Conservation (phyloP, 1,284 basidiomycete species). For the Ceratobasidium sp. region DNA sequence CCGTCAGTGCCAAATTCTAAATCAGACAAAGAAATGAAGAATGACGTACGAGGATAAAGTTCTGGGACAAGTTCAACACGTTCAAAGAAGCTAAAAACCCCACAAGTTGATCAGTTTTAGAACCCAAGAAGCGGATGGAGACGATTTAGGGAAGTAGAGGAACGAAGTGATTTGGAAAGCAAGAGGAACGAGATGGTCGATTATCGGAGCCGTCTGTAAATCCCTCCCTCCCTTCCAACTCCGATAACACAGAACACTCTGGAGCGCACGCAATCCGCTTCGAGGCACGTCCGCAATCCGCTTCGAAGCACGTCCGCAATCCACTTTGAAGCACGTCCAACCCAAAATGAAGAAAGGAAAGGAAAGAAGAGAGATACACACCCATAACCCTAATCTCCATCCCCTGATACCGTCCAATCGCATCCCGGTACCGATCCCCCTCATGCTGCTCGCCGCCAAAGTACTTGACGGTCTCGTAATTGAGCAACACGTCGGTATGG, state of each 20-base stretch:
- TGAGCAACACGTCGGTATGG: slow-evolving; percentile 82
- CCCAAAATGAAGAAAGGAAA: slow-evolving; percentile 13
- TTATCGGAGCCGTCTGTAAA: too few relatives aligned
- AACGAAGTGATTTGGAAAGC: too few relatives aligned
- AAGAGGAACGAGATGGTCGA: too few relatives aligned
- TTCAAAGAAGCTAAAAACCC: slow-evolving; percentile 72
- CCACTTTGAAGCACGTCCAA: too few relatives aligned
- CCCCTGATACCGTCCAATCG: slow-evolving; percentile 80
- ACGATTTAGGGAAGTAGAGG: too few relatives aligned
- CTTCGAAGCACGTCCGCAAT: too few relatives aligned
- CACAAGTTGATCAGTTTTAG: slow-evolving; percentile 42
- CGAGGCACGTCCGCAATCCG: too few relatives aligned
- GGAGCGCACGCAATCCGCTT: too few relatives aligned
- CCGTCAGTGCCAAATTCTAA: slow-evolving; percentile 19
- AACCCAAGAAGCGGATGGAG: slow-evolving; percentile 16
- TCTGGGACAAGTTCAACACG: slow-evolving; percentile 80
- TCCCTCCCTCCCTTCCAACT: too few relatives aligned
- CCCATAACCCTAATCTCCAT: slow-evolving; percentile 81
- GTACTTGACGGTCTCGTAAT: slow-evolving; percentile 88
- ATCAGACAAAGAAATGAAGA: neutral
- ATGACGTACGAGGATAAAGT: slow-evolving; percentile 76
- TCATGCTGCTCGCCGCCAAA: slow-evolving; percentile 88
- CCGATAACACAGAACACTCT: too few relatives aligned
- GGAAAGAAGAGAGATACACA: slow-evolving; percentile 52
- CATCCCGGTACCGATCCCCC: slow-evolving; percentile 76